Base-by-base conservation (phyloP, 192 early-diverging fungal species). In the Linnemannia elongata region DNA sequence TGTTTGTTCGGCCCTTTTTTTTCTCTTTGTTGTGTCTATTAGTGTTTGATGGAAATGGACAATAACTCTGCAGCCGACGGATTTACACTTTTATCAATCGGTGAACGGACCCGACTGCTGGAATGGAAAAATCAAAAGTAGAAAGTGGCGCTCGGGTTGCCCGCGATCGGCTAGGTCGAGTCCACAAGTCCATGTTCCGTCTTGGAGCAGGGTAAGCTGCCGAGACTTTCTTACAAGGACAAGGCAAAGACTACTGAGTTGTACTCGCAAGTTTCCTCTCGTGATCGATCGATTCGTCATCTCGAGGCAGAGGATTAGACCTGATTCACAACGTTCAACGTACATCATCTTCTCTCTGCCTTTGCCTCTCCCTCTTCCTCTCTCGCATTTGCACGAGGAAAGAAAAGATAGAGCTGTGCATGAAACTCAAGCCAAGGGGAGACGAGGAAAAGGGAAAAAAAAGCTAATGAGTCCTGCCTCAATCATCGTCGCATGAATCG, bases 361-460 rank as follows among this genome's bases (percentile, higher is more conserved):
- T 0, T 6, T 44, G 8, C 42, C 10, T 44, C 47, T 17, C 47
- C 7, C 47, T 49, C 47, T 49, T 17, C 15, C 10, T 17, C 47
- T 52, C 47, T 52, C 47, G 18, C 47, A 20, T 63, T 63, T 63
- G 60, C 60, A 63, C 60, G 60, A 63, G 60, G 60, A 63, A 57
- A 30, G n/a, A 30, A 30, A 30, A 6, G 24, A 27, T n/a, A 57
- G 24, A 7, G 7, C 5, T n/a, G 55, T 57, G n/a, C 55, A 1
- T 6, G 24, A 27, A 27, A 57, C 55, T 27, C n/a, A 27, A 57
- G 17, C 3, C n/a, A 27, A 10, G 55, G 24, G n/a, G 7, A 55
- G 22, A 8, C 54, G 27, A 33, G 30, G 27, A 18, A 52, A 22
- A 52, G 18, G 22, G 22, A 52, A 22, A 52, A 52, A 52, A 66